phyloP scores from a whole-genome alignment of 768 basidiomycete species.

The Tulasnella sp. region DNA sequence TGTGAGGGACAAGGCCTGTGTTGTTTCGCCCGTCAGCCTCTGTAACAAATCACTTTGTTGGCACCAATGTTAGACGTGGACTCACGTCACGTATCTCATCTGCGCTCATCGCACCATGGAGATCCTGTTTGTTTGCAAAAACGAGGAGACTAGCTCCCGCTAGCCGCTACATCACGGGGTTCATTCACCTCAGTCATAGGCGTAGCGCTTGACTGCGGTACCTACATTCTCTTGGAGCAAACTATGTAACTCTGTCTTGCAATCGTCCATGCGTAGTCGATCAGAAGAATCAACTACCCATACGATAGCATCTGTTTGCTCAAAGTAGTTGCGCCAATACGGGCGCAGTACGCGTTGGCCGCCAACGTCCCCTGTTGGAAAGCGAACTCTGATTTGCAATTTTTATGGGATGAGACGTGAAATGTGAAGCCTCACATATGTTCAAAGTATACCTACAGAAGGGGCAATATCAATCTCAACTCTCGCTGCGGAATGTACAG shows the following conservation, averaged over 20 bases:
- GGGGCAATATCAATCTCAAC: background rate
- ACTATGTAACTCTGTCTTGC: constrained; percentile 74
- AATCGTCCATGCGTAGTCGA: constrained; percentile 80
- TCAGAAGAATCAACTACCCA: constrained; percentile 99
- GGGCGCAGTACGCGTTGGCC: constrained; percentile 92
- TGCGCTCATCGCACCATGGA: constrained; percentile 74
- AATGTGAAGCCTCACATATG: constrained; percentile 41
- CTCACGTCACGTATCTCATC: constrained; percentile 75
- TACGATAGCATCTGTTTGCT: constrained; percentile 94
- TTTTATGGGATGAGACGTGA: background rate
- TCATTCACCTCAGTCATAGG: background rate
- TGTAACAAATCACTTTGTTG: too few species aligned
- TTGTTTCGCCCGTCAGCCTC: too few species aligned
- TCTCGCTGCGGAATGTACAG: background rate
- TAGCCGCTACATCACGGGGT: constrained; percentile 49
- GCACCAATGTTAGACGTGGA: constrained; percentile 13
- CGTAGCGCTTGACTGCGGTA: too few species aligned
- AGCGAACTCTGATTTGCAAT: background rate
- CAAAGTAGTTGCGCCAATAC: constrained; percentile 99
- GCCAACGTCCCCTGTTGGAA: constrained; percentile 92
- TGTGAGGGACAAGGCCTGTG: constrained; percentile 66
- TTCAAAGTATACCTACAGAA: constrained; percentile 57
- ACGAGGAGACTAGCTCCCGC: constrained; percentile 93
- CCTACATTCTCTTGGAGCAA: constrained; percentile 92
- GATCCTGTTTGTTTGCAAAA: constrained; percentile 97